A percentile compares a stretch with the other conserved stretches of the same genome.
These are phyloP conservation scores for Filosporella fistucella DNA, from an alignment of 495 filamentous ascomycete species.

Conservation along the genomic window DNA sequence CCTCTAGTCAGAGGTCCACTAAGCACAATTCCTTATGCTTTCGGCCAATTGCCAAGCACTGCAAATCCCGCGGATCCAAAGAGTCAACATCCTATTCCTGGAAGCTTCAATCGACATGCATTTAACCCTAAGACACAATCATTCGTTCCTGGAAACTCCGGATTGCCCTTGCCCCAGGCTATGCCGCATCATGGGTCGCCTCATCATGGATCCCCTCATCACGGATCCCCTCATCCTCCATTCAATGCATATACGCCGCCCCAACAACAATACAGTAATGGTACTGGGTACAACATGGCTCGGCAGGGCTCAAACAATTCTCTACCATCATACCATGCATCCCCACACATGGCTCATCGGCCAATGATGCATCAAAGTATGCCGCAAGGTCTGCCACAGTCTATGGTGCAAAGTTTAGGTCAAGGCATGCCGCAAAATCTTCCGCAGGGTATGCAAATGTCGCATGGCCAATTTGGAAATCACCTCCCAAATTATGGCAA, in stretches of 20 bases:
- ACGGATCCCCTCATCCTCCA: conserved; percentile 23
- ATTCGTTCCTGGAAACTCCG: conserved; percentile 65
- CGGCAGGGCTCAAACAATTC: conserved; percentile 50
- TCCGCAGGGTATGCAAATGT: conserved; percentile 11
- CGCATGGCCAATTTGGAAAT: conserved; percentile 22
- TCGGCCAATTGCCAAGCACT: conserved; percentile 71
- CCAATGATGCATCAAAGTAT: conserved; percentile 26
- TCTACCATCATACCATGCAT: conserved; percentile 34
- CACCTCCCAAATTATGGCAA: conserved; percentile 53
- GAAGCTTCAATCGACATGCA: conserved; percentile 73
- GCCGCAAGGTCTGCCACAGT: conserved; percentile 16
- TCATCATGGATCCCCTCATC: conserved; percentile 28
- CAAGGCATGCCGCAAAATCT: conserved; percentile 14
- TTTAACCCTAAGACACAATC: conserved; percentile 93
- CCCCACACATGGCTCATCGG: conserved; percentile 24
- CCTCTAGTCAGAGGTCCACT: conserved; percentile 16
- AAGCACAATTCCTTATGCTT: conserved; percentile 57
- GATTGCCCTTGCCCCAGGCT: conserved; percentile 34
- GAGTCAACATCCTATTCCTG: conserved; percentile 71
- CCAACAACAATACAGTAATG: conserved; percentile 31
- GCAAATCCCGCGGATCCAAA: conserved; percentile 60
- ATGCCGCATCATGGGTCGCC: conserved; percentile 33
- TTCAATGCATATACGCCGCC: conserved; percentile 27
- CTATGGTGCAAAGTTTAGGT: conserved; percentile 10
- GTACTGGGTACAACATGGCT: conserved; percentile 45